Base-by-base conservation (phyloP, 31 red algal species). In the Odonthalia washingtoniensis region DNA sequence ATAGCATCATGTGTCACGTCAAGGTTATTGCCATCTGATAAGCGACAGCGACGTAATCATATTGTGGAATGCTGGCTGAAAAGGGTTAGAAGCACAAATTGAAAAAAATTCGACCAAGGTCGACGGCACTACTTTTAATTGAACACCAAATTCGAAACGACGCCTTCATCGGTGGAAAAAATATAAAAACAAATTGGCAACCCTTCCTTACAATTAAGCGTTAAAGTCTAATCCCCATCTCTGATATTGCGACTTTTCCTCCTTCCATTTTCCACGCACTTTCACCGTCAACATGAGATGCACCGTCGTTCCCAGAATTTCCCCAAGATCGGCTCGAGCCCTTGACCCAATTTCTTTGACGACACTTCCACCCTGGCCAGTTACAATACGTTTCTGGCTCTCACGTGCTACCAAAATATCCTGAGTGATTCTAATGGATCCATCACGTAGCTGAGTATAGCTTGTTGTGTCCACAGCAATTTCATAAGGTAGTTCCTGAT, bases 261-360 rank as follows among this genome's bases (percentile, higher is more conserved):
- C 94, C 79, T 96, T 92, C 97, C 97, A 99, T 35, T 95, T 82
- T 31, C 81, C 78, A 24, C 89, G 73, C 75, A 98, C 81, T 75
- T 96, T 99, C 36, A 99, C 94, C 6, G 89, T 86, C 14, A 96
- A 78, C 68, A 97, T 93, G 5, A 99, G 83, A 62, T 99, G 97
- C 16, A 99, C 95, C 31, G 67, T 75, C 26, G 60, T 65, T 26
- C 84, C 97, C 32, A 95, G 75, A 40, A 96, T 77, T 38, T 85
- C 69, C 32, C 49, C 66, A 42, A 99, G 68, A 61, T 95, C 95
- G 28, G 80, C 17, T 5, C 98, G 86, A 9, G 95, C 82, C 46
- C 72, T 86, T 44, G 72, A 91, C 26, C 98, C 95, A 74, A 99
- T 86, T 45, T 72, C 80, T 81, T 99, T 99, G 21, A 99, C 81